These are phyloP conservation scores for Kalaharituber pfeilii DNA, from an alignment of 2,329 filamentous ascomycete species.

Conservation along the genomic window DNA sequence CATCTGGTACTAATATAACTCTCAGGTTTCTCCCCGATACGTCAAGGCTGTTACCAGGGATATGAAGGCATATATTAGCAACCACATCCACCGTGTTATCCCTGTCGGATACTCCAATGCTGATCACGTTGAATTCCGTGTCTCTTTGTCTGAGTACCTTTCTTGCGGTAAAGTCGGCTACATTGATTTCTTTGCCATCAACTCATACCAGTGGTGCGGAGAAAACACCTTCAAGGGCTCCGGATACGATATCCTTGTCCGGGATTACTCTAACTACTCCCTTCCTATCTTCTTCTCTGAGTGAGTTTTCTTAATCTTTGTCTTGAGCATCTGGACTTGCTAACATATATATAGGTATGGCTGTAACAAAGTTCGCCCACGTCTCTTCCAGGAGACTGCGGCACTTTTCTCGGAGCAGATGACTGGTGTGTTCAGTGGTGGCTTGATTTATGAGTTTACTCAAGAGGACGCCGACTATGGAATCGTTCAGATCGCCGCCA, in stretches of 20 bases:
- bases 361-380: constrained; percentile 55
- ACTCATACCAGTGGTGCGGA: constrained; percentile 55
- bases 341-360: constrained; percentile 31
- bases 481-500: constrained; percentile 32
- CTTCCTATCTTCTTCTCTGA: constrained; percentile 72
- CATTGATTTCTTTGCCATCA: constrained; percentile 27
- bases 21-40: constrained; percentile 21
- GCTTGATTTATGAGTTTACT: constrained; percentile 65
- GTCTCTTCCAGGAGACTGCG: constrained; percentile 57
- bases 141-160: constrained; percentile 22
- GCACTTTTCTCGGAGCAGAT: constrained; percentile 56
- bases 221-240: constrained; percentile 45
- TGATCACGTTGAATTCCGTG: constrained; percentile 41
- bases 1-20: neutral
- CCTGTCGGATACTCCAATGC: constrained; percentile 53
- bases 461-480: constrained; percentile 48
- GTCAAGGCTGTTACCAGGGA: constrained; percentile 47
- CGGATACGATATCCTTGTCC: constrained; percentile 45
- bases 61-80: constrained; percentile 49
- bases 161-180: constrained; percentile 27
- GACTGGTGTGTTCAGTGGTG: constrained; percentile 51
- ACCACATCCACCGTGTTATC: constrained; percentile 39
- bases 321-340: neutral
- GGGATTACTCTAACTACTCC: constrained; percentile 46
- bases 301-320: constrained; percentile 25